Evolutionary conservation across 352 stramenopile genomes (phyloP).

Genomic region (Thalassiosira exigua): DNA sequence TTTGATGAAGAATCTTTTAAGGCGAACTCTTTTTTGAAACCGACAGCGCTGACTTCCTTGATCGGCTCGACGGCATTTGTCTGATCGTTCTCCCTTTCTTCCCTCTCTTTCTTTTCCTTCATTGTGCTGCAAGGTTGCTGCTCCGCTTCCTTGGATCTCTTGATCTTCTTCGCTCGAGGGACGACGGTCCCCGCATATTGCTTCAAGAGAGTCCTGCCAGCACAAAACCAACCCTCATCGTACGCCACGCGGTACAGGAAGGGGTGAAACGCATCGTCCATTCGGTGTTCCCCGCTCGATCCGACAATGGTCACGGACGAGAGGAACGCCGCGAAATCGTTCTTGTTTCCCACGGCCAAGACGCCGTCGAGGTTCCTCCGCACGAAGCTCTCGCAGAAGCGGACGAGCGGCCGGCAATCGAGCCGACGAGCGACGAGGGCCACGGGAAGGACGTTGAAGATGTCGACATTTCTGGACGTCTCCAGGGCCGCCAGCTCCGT

Average conservation of each 20-base stretch:
- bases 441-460: conserved; percentile 84
- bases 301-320: conserved; percentile 38
- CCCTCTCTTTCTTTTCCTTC: background rate
- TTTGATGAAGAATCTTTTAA: too few relatives aligned
- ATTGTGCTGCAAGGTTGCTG: background rate
- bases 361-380: conserved; percentile 82
- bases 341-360: conserved; percentile 70
- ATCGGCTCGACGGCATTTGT: background rate
- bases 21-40: background rate
- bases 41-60: background rate
- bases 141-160: conserved; percentile 19
- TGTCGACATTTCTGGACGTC: conserved; percentile 76
- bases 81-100: background rate
- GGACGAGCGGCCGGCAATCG: conserved; percentile 52
- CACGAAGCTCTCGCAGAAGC: conserved; percentile 79
- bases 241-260: conserved; percentile 56
- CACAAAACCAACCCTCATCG: conserved; percentile 32
- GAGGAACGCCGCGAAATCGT: conserved; percentile 71
- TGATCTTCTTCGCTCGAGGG: conserved; percentile 18
- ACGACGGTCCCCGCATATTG: conserved; percentile 21
- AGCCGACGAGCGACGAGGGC: conserved; percentile 68
- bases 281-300: conserved; percentile 11
- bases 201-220: conserved; percentile 21
- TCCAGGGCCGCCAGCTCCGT: conserved; percentile 60
- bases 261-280: conserved; percentile 71